Evolutionary conservation across 306 rosid species (phyloP).

Genomic region (Adenanthera pavonina): DNA sequence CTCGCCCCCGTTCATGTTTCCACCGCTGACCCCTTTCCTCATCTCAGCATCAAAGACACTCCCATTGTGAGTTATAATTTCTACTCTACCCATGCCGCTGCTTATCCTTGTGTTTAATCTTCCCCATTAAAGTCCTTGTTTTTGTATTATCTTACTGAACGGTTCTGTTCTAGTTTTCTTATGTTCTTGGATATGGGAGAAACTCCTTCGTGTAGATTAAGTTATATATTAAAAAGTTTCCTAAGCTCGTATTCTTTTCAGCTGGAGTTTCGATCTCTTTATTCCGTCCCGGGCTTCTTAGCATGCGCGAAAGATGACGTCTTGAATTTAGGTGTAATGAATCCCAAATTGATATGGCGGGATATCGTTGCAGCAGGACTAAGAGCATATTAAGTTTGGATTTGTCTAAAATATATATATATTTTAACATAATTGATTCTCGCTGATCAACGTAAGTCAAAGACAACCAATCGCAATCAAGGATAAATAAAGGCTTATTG

Average conservation of each 20-base stretch:
- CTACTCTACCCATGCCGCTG: background rate
- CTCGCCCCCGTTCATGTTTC: slow-evolving; percentile 91
- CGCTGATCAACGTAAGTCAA: background rate
- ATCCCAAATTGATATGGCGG: background rate
- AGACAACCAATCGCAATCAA: background rate
- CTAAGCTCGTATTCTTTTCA: background rate
- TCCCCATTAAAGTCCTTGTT: background rate
- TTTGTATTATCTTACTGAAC: background rate
- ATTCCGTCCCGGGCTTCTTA: background rate
- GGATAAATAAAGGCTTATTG: background rate
- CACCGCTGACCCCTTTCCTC: slow-evolving; percentile 83
- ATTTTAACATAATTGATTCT: background rate
- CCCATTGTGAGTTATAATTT: slow-evolving; percentile 75
- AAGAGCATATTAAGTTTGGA: background rate
- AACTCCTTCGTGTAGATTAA: background rate
- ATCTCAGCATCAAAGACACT: slow-evolving; percentile 92
- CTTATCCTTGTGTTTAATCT: background rate
- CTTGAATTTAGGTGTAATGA: slow-evolving; percentile 3
- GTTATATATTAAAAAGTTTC: background rate
- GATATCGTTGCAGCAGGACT: background rate
- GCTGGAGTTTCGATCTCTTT: slow-evolving; percentile 5
- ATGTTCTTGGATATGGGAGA: background rate
- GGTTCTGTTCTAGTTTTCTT: background rate
- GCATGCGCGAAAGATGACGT: background rate
- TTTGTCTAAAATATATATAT: background rate